Conservation (phyloP, 305 asterid species). For the Caryopteris hybrid region DNA sequence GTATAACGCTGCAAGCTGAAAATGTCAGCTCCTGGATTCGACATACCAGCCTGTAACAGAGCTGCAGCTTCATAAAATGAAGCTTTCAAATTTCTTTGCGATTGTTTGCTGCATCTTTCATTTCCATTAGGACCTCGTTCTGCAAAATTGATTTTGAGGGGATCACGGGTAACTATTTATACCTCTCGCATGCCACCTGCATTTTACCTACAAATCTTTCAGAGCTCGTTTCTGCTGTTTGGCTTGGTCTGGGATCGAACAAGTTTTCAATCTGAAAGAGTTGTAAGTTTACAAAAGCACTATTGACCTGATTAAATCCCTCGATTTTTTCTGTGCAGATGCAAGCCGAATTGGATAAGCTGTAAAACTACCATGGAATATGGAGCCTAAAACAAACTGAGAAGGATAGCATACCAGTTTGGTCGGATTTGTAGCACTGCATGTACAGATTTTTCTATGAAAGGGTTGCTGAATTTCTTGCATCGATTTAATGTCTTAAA, state of each 20-base stretch:
- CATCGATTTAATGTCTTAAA: background rate
- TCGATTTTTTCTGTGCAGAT: constrained; percentile 8
- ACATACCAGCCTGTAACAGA: background rate
- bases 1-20: background rate
- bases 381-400: no score
- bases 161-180: background rate
- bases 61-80: background rate
- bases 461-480: background rate
- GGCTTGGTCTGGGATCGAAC: background rate
- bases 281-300: no score
- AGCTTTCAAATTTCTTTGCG: background rate
- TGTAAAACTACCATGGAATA: background rate
- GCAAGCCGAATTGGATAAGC: constrained; percentile 8
- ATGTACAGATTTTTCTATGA: background rate
- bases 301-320: background rate
- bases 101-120: background rate
- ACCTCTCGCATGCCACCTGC: background rate
- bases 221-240: background rate
- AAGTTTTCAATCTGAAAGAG: background rate
- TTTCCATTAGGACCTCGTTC: background rate
- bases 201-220: background rate
- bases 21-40: background rate
- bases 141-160: background rate
- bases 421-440: background rate
- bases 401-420: background rate